A percentile compares a stretch with the other conserved stretches of the same genome.
Conservation (phyloP, 2,329 filamentous ascomycete genomes). For the Claviceps sp. region DNA sequence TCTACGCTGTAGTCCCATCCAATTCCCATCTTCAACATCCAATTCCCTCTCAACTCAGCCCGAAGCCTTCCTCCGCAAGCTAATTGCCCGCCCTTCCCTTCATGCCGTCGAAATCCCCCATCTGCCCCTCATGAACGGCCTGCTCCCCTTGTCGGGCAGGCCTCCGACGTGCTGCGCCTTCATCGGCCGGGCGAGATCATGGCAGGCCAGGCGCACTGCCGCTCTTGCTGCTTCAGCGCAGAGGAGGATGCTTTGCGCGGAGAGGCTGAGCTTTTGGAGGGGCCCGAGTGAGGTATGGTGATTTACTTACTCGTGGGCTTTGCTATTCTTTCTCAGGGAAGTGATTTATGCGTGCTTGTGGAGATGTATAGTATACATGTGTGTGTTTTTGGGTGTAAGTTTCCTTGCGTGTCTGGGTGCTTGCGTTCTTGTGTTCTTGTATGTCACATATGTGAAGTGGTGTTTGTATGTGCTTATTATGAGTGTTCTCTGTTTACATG, state of each 20-base stretch:
- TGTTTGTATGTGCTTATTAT: background rate
- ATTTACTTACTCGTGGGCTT: background rate
- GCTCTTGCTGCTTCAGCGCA: background rate
- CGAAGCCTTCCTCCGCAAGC: too few species aligned
- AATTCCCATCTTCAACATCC: too few species aligned
- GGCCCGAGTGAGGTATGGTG: constrained; percentile 16
- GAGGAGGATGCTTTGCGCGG: constrained; percentile 2
- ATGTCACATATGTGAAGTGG: background rate
- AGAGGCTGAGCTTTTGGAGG: constrained; percentile 15
- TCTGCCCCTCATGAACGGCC: background rate
- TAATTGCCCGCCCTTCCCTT: too few species aligned
- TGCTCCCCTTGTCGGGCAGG: too few species aligned
- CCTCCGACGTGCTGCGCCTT: too few species aligned
- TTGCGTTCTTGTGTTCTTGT: too few species aligned
- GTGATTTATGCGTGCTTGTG: too few species aligned
- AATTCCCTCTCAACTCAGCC: too few species aligned
- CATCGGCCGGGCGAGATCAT: background rate
- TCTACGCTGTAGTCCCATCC: too few species aligned
- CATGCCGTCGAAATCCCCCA: background rate
- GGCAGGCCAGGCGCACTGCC: background rate
- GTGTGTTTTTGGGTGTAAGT: too few species aligned
- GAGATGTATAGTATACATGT: too few species aligned
- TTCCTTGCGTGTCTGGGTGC: background rate
- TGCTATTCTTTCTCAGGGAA: too few species aligned
- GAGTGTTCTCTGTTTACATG: background rate